phyloP scores from a whole-genome alignment of 129 eudicot species.

The Flaveria trinervia region DNA sequence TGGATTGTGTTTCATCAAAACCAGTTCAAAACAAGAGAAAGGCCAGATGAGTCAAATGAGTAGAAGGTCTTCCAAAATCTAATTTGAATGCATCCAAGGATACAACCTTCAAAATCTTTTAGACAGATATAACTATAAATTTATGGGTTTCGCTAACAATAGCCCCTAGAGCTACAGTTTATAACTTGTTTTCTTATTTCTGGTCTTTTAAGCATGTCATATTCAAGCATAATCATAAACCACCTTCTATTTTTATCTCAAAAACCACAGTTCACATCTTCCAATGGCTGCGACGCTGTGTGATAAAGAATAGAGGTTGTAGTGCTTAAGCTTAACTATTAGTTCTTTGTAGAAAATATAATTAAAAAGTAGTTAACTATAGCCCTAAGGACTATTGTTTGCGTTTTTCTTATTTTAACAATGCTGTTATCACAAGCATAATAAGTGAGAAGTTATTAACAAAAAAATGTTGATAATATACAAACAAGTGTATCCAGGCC shows the following conservation, averaged over 20 bases:
- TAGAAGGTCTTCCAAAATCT: background rate
- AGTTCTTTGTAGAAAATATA: background rate
- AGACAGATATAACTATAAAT: background rate
- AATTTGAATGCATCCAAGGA: background rate
- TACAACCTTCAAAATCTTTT: background rate
- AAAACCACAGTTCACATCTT: background rate
- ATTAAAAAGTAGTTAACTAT: background rate
- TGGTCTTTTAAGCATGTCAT: no score
- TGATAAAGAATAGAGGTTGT: background rate
- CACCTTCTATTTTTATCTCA: background rate
- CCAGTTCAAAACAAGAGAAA: background rate
- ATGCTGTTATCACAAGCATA: background rate
- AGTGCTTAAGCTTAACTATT: background rate
- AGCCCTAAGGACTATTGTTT: background rate
- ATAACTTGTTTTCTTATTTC: background rate
- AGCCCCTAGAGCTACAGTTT: background rate
- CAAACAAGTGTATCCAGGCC: slow-evolving; percentile 4
- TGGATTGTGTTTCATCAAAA: background rate
- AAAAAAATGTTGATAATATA: background rate
- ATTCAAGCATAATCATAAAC: background rate
- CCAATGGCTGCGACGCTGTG: background rate
- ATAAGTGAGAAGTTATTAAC: background rate
- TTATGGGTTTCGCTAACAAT: background rate
- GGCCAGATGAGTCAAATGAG: background rate
- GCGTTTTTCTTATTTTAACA: background rate